phyloP scores from a whole-genome alignment of 2,329 filamentous ascomycete species.

The Sarocladiaceae sp. region DNA sequence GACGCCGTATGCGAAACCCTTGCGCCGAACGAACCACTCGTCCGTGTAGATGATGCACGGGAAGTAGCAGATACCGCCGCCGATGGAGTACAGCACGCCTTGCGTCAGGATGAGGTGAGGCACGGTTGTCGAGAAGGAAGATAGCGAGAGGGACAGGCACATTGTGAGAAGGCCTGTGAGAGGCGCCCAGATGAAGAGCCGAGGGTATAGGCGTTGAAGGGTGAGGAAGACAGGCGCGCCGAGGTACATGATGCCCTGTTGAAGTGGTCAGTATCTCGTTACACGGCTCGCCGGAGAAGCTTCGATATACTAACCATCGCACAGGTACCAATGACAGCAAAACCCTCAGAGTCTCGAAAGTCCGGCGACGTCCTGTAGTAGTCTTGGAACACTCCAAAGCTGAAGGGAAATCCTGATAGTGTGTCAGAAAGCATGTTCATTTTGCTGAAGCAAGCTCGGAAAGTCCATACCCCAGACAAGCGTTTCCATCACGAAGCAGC shows the following conservation, averaged over 20 bases:
- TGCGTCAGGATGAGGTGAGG: conserved; percentile 53
- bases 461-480: conserved; percentile 15
- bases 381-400: conserved; percentile 65
- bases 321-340: conserved; percentile 59
- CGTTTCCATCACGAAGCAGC: conserved; percentile 14
- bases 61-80: conserved; percentile 48
- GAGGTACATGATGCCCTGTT: conserved; percentile 49
- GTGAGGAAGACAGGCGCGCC: conserved; percentile 42
- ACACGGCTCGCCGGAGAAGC: neutral
- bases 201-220: conserved; percentile 36
- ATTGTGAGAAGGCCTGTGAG: conserved; percentile 42
- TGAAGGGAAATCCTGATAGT: conserved; percentile 54
- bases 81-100: conserved; percentile 54
- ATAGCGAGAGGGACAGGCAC: conserved; percentile 44
- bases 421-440: too few relatives aligned
- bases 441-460: too few relatives aligned
- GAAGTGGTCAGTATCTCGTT: neutral
- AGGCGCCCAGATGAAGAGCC: conserved; percentile 33
- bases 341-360: conserved; percentile 46
- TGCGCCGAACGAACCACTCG: conserved; percentile 54
- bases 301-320: conserved; percentile 39
- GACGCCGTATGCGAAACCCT: conserved; percentile 56
- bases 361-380: conserved; percentile 57
- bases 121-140: conserved; percentile 46
- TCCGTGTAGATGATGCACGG: conserved; percentile 54